A percentile compares a stretch with the other conserved stretches of the same genome.
These are phyloP conservation scores for Phlyctochytrium planicorne DNA, from an alignment of 192 early-diverging fungal genomes.

Conservation along the genomic window DNA sequence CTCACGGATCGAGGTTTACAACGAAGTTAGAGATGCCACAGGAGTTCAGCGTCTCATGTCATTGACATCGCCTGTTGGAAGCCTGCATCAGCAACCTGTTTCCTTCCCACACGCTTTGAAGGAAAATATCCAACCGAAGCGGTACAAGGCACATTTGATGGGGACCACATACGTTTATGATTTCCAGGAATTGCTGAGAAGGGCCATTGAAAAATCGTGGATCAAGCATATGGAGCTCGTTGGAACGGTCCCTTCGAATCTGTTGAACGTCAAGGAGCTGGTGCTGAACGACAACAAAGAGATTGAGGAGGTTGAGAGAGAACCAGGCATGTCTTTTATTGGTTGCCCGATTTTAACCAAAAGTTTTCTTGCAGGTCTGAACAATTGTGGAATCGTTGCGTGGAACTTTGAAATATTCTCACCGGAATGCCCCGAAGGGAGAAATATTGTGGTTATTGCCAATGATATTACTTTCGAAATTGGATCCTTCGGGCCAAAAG, in stretches of 20 bases:
- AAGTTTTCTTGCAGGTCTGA: conserved; percentile 59
- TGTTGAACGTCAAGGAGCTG: conserved; percentile 81
- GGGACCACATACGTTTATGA: conserved; percentile 99
- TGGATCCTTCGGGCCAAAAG: conserved; percentile 92
- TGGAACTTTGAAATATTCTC: conserved; percentile 87
- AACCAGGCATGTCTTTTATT: conserved; percentile 58
- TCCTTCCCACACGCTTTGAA: conserved; percentile 86
- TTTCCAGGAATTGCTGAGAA: conserved; percentile 94
- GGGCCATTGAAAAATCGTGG: conserved; percentile 84
- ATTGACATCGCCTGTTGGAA: conserved; percentile 67
- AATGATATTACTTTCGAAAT: conserved; percentile 98
- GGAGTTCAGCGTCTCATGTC: conserved; percentile 86
- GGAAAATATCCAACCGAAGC: conserved; percentile 92
- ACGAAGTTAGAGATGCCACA: conserved; percentile 77
- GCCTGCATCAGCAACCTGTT: conserved; percentile 82
- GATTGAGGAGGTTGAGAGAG: conserved; percentile 74
- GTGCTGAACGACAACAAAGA: conserved; percentile 80
- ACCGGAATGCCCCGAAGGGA: conserved; percentile 89
- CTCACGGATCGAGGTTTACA: conserved; percentile 87
- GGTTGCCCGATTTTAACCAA: neutral
- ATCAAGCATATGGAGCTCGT: conserved; percentile 32
- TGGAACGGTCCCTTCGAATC: conserved; percentile 48
- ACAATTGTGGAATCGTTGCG: conserved; percentile 95
- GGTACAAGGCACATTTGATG: conserved; percentile 97
- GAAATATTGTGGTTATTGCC: conserved; percentile 90